phyloP scores from a whole-genome alignment of 2,329 filamentous ascomycete species.

The Gyromitra esculenta region DNA sequence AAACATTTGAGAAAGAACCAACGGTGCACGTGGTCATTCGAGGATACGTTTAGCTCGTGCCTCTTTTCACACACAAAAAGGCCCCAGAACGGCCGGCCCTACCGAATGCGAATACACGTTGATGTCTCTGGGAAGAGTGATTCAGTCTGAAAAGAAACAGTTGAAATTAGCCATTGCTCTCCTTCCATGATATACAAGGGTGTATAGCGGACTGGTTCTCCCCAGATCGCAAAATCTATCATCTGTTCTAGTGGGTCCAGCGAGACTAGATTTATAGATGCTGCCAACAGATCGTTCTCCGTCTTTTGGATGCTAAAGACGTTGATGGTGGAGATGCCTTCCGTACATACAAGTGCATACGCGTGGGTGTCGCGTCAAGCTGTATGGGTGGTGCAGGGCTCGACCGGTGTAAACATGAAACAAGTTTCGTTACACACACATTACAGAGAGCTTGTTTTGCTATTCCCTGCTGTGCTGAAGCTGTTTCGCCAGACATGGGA shows the following conservation, averaged over 20 bases:
- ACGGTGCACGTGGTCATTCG: slow-evolving; percentile 33
- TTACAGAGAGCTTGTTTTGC: slow-evolving; percentile 35
- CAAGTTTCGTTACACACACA: slow-evolving; percentile 46
- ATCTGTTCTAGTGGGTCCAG: slow-evolving; percentile 35
- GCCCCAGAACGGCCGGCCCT: background rate
- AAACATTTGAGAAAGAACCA: slow-evolving; percentile 16
- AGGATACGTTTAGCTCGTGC: slow-evolving; percentile 14
- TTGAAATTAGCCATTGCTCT: slow-evolving; percentile 1
- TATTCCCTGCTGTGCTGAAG: slow-evolving; percentile 14
- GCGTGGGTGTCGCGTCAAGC: slow-evolving; percentile 36
- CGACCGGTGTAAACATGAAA: slow-evolving; percentile 42
- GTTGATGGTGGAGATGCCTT: slow-evolving; percentile 12
- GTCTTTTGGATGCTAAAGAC: background rate
- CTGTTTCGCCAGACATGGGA: slow-evolving; percentile 15
- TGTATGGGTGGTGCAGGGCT: slow-evolving; percentile 9
- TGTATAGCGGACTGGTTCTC: slow-evolving; percentile 12
- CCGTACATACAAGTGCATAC: slow-evolving; percentile 18
- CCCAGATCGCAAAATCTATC: background rate
- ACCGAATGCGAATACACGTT: background rate
- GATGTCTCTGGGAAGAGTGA: background rate
- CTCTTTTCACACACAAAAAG: slow-evolving; percentile 8
- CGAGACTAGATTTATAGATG: slow-evolving; percentile 21
- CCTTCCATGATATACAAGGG: slow-evolving; percentile 4
- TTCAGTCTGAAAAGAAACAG: background rate
- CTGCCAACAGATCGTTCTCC: slow-evolving; percentile 26